Percentiles rank a stretch among this genome's conserved stretches.
phyloP scores from a whole-genome alignment of 306 rosid species.

The Vicia villosa region DNA sequence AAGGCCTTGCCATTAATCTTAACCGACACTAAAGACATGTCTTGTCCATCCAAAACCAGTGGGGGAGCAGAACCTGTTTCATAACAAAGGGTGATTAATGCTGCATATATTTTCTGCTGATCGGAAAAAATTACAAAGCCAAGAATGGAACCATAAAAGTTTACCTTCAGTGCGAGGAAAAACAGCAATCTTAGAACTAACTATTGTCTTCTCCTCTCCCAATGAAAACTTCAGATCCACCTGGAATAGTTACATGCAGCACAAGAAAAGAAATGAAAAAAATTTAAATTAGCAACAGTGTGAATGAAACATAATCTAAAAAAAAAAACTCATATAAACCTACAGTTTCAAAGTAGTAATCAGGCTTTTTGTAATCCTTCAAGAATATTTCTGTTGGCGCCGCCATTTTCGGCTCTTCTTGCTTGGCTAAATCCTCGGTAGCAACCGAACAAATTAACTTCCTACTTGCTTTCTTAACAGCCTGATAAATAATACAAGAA shows the following conservation, averaged over 20 bases:
- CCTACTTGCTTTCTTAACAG: slow-evolving; percentile 53
- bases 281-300: slow-evolving; percentile 15
- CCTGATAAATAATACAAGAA: slow-evolving; percentile 52
- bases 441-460: slow-evolving; percentile 81
- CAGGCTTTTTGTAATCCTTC: slow-evolving; percentile 89
- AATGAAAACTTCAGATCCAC: slow-evolving; percentile 78
- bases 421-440: slow-evolving; percentile 57
- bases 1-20: slow-evolving; percentile 65
- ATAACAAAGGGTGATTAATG: slow-evolving; percentile 27
- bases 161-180: slow-evolving; percentile 78
- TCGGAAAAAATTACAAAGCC: slow-evolving; percentile 26
- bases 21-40: slow-evolving; percentile 68
- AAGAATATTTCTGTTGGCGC: slow-evolving; percentile 82
- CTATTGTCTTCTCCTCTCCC: slow-evolving; percentile 87
- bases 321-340: slow-evolving; percentile 25
- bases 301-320: slow-evolving; percentile 31
- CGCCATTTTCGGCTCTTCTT: slow-evolving; percentile 80
- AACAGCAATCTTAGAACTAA: slow-evolving; percentile 77
- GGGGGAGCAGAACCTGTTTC: slow-evolving; percentile 68
- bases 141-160: slow-evolving; percentile 24
- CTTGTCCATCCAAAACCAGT: slow-evolving; percentile 77
- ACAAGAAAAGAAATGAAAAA: slow-evolving; percentile 4
- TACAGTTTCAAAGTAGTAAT: slow-evolving; percentile 89
- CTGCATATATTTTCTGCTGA: slow-evolving; percentile 27
- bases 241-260: slow-evolving; percentile 48